Percentiles rank a stretch among this genome's conserved stretches.
phyloP scores from a whole-genome alignment of 768 basidiomycete species.

The Galerina sulciceps region DNA sequence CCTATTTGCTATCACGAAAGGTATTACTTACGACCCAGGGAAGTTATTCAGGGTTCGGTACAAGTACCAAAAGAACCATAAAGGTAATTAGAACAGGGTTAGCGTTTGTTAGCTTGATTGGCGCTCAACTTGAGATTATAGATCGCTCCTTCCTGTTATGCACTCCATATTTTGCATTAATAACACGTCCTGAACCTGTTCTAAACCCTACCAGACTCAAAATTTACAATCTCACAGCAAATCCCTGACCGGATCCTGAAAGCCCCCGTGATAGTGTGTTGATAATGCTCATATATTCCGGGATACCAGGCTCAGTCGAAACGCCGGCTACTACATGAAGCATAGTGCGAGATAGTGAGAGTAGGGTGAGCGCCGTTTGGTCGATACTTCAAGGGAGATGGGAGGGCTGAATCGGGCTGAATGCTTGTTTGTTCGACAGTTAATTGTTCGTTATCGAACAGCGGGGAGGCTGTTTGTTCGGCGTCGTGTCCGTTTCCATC shows the following conservation, averaged over 20 bases:
- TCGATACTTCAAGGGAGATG: background rate
- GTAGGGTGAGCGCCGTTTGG: background rate
- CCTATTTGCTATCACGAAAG: constrained; percentile 6
- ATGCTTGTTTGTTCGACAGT: background rate
- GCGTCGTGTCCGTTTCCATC: background rate
- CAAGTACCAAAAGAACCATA: background rate
- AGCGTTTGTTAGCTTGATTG: constrained; percentile 19
- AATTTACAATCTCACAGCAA: background rate
- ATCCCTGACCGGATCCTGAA: constrained; percentile 8
- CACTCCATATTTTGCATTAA: background rate
- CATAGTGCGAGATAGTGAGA: constrained; percentile 8
- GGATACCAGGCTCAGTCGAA: constrained; percentile 4
- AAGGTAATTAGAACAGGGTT: constrained; percentile 5
- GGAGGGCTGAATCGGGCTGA: background rate
- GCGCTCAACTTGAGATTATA: constrained; percentile 19
- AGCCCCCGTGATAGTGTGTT: constrained; percentile 1
- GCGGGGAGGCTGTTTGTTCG: background rate
- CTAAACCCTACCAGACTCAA: background rate
- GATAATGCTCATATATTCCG: constrained; percentile 5
- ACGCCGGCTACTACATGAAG: constrained; percentile 19
- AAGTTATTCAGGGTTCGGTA: background rate
- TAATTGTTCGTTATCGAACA: background rate
- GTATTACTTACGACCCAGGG: constrained; percentile 1
- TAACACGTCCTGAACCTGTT: background rate
- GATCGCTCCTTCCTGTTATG: constrained; percentile 2